Conservation (phyloP, 495 filamentous ascomycete genomes). For the Diplogelasinospora grovesii region DNA sequence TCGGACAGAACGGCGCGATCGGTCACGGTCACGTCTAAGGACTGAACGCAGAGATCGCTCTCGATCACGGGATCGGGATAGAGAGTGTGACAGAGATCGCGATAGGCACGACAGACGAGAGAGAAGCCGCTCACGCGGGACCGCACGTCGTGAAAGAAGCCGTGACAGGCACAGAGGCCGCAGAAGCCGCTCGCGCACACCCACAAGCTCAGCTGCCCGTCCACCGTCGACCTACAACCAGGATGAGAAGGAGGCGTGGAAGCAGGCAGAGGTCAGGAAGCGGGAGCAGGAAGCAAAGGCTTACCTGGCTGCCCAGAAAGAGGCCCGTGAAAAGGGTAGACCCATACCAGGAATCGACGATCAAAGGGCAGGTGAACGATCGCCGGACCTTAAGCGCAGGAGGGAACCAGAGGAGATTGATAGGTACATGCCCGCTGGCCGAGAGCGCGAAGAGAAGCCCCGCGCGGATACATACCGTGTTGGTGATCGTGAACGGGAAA, state of each 20-base stretch:
- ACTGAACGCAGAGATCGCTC: slow-evolving; percentile 19
- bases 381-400: slow-evolving; percentile 40
- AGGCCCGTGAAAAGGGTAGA: slow-evolving; percentile 44
- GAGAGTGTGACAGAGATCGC: slow-evolving; percentile 7
- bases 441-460: slow-evolving; percentile 14
- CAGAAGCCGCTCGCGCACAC: slow-evolving; percentile 34
- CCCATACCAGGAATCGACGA: slow-evolving; percentile 42
- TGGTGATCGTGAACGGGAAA: slow-evolving; percentile 21
- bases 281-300: slow-evolving; percentile 53
- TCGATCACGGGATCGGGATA: slow-evolving; percentile 12
- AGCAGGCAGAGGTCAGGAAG: slow-evolving; percentile 47
- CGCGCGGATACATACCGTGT: slow-evolving; percentile 15
- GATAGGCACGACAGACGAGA: slow-evolving; percentile 22
- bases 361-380: slow-evolving; percentile 33
- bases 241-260: slow-evolving; percentile 39
- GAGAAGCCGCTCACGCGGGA: slow-evolving; percentile 27
- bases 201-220: slow-evolving; percentile 14
- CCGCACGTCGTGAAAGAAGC: slow-evolving; percentile 11
- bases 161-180: slow-evolving; percentile 18
- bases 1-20: slow-evolving; percentile 21
- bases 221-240: slow-evolving; percentile 24
- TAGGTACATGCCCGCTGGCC: slow-evolving; percentile 35
- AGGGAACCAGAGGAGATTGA: slow-evolving; percentile 36
- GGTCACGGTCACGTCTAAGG: slow-evolving; percentile 20
- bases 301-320: slow-evolving; percentile 47